Conservation (phyloP, 306 rosid species). For the Prunus davidiana region DNA sequence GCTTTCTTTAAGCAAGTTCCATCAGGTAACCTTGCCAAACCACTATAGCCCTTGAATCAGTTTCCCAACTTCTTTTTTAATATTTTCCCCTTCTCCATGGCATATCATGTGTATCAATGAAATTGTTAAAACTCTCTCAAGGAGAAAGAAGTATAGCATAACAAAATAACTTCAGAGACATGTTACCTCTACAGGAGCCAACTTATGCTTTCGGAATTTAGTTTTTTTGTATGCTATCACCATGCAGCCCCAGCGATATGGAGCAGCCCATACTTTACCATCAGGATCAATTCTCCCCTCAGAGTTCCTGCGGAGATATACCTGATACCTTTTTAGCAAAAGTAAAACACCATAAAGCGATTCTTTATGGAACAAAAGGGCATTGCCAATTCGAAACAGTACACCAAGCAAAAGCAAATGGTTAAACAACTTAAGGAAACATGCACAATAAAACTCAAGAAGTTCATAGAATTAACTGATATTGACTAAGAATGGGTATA, state of each 20-base stretch:
- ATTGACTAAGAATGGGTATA: neutral
- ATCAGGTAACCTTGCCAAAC: neutral
- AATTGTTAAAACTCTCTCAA: neutral
- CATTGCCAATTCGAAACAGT: neutral
- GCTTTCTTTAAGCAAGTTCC: neutral
- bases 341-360: neutral
- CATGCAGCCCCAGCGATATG: slow-evolving; percentile 93
- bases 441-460: neutral
- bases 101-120: neutral
- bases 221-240: slow-evolving; percentile 88
- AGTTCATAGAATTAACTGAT: neutral
- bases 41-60: neutral
- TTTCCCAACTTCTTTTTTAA: neutral
- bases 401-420: neutral
- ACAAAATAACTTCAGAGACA: neutral
- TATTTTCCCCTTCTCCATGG: neutral
- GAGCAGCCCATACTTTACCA: slow-evolving; percentile 85
- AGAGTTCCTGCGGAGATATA: slow-evolving; percentile 76
- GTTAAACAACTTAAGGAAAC: neutral
- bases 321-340: slow-evolving; percentile 57
- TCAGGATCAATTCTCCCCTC: slow-evolving; percentile 71
- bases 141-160: neutral
- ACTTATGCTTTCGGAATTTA: slow-evolving; percentile 62
- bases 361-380: neutral
- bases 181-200: slow-evolving; percentile 74